Evolutionary conservation across 176 grass and related monocot species (phyloP).

Genomic region (Oryza glaberrima): DNA sequence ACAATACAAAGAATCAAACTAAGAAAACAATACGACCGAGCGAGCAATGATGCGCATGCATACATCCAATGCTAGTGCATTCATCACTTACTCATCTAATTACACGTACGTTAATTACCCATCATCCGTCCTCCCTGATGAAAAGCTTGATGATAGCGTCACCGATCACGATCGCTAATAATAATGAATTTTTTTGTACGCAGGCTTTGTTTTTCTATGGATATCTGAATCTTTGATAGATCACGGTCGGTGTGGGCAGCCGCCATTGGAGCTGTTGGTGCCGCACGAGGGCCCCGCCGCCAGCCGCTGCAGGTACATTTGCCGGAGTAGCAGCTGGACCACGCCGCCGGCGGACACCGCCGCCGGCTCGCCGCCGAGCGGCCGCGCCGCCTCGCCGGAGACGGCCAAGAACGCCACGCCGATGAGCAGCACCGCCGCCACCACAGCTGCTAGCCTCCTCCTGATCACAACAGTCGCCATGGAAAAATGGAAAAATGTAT

Average conservation of each 20-base stretch:
- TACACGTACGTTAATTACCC: not conserved
- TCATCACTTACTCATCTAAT: not conserved
- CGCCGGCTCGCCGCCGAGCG: not conserved
- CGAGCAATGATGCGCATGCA: not conserved
- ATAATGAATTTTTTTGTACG: not conserved
- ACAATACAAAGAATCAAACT: not conserved
- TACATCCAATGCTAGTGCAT: not conserved
- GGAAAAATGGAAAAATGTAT: not conserved
- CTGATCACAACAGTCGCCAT: slow-evolving; percentile 1
- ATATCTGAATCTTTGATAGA: slow-evolving; percentile 14
- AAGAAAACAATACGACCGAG: not conserved
- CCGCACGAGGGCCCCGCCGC: slow-evolving; percentile 40
- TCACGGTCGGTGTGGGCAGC: slow-evolving; percentile 24
- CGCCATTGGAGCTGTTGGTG: slow-evolving; percentile 43
- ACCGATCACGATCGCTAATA: not conserved
- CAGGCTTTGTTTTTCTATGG: not conserved
- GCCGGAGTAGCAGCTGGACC: not conserved
- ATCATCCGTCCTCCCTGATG: not conserved
- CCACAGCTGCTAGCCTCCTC: not conserved
- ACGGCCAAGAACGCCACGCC: not conserved
- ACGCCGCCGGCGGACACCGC: not conserved
- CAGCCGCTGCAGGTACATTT: slow-evolving; percentile 42
- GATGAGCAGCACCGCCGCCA: not conserved
- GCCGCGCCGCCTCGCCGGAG: slow-evolving; percentile 16
- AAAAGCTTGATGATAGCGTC: not conserved